phyloP scores from a whole-genome alignment of 2,329 filamentous ascomycete species.

The Aspergillus novofumigatus region DNA sequence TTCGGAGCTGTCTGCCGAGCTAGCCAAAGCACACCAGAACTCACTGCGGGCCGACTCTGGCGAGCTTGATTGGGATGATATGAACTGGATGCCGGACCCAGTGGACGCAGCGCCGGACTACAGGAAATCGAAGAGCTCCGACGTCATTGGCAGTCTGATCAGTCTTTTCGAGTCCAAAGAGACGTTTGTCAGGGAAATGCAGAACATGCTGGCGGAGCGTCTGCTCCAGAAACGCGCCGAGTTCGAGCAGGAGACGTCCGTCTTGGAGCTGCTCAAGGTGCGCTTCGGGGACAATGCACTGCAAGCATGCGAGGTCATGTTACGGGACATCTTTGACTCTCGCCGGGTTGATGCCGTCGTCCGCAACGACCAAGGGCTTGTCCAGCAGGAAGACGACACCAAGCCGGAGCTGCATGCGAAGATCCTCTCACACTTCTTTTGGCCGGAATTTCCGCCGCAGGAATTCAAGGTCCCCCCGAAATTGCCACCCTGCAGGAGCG shows the following conservation, averaged over 20 bases:
- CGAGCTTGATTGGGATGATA: conserved; percentile 83
- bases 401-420: conserved; percentile 64
- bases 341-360: conserved; percentile 67
- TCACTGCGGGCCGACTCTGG: conserved; percentile 49
- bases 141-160: conserved; percentile 88
- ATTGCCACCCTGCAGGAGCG: conserved; percentile 57
- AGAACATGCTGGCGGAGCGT: conserved; percentile 80
- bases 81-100: conserved; percentile 89
- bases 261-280: conserved; percentile 81
- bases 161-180: conserved; percentile 85
- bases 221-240: conserved; percentile 61
- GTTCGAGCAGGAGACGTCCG: conserved; percentile 75
- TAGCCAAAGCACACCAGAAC: conserved; percentile 40
- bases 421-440: conserved; percentile 88
- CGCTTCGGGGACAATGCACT: conserved; percentile 81
- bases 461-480: conserved; percentile 43
- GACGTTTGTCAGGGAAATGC: conserved; percentile 89
- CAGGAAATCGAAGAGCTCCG: conserved; percentile 79
- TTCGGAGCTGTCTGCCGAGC: conserved; percentile 52
- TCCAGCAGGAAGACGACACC: conserved; percentile 19
- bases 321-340: conserved; percentile 86
- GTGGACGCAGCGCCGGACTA: conserved; percentile 91
- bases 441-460: conserved; percentile 70
- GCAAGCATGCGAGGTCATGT: conserved; percentile 95
- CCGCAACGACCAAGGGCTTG: conserved; percentile 47